phyloP scores from a whole-genome alignment of 2,329 filamentous ascomycete species.

The Colletotrichum salicis region DNA sequence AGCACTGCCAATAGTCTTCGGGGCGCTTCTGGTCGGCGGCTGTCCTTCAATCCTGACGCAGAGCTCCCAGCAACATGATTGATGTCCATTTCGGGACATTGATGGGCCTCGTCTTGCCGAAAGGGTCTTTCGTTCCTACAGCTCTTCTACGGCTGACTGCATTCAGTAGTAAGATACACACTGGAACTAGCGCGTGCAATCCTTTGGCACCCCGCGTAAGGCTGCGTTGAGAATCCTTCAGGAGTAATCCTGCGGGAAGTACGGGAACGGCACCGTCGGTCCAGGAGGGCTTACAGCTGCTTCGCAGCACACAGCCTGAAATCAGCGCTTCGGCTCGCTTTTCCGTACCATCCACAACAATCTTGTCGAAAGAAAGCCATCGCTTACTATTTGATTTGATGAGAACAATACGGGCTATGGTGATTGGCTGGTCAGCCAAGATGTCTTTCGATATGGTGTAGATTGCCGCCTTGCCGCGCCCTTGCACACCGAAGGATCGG shows the following conservation, averaged over 20 bases:
- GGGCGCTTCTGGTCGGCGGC: not conserved
- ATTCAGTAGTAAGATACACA: not conserved
- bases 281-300: not conserved
- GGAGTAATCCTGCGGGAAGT: not conserved
- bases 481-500: not conserved
- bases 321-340: not conserved
- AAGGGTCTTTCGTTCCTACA: not conserved
- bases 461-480: not conserved
- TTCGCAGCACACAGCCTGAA: not conserved
- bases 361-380: rapidly evolving
- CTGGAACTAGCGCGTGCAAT: not conserved
- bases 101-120: not conserved
- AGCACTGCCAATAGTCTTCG: not conserved
- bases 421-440: not conserved
- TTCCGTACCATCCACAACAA: not conserved
- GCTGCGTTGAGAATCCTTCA: not conserved
- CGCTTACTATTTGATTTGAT: not conserved
- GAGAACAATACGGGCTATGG: too few relatives aligned
- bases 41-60: too few relatives aligned
- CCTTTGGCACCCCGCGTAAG: not conserved
- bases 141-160: not conserved
- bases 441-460: not conserved
- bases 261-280: slow-evolving; percentile 1
- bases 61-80: not conserved
- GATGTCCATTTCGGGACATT: too few relatives aligned